These are phyloP conservation scores for Plasmodium sp. DNA, from an alignment of 169 alveolate genomes.

Conservation along the genomic window DNA sequence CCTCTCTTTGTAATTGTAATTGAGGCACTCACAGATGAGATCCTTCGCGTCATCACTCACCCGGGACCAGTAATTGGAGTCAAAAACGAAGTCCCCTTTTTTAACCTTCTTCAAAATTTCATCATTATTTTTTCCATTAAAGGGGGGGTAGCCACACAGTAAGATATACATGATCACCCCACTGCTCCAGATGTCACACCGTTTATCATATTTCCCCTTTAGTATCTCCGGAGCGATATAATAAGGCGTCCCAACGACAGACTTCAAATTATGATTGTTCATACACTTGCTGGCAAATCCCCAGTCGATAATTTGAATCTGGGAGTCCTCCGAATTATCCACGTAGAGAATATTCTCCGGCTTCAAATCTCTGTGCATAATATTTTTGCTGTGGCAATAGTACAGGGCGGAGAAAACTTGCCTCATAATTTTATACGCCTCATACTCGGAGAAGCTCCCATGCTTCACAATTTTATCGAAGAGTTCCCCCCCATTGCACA, in stretches of 20 bases:
- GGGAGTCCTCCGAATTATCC: slow-evolving; percentile 88
- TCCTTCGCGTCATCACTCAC: slow-evolving; percentile 91
- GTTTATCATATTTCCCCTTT: slow-evolving; percentile 92
- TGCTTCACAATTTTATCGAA: slow-evolving; percentile 94
- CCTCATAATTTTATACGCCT: slow-evolving; percentile 93
- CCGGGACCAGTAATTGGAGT: slow-evolving; percentile 92
- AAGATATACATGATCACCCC: slow-evolving; percentile 92
- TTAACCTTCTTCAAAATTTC: slow-evolving; percentile 88
- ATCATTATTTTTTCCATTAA: slow-evolving; percentile 92
- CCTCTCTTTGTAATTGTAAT: slow-evolving; percentile 89
- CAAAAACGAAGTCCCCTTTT: slow-evolving; percentile 89
- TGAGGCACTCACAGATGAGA: slow-evolving; percentile 86
- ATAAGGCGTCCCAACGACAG: slow-evolving; percentile 95
- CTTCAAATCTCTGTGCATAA: slow-evolving; percentile 96
- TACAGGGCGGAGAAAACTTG: slow-evolving; percentile 94
- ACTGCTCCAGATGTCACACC: slow-evolving; percentile 96
- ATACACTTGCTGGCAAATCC: slow-evolving; percentile 93
- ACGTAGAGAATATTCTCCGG: slow-evolving; percentile 96
- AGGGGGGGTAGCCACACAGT: slow-evolving; percentile 86
- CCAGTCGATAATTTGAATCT: slow-evolving; percentile 94
- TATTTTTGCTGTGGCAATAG: slow-evolving; percentile 93
- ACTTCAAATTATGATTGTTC: slow-evolving; percentile 88
- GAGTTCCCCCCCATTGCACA: slow-evolving; percentile 96
- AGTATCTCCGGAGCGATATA: slow-evolving; percentile 98
- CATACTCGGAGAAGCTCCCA: slow-evolving; percentile 91